Base-by-base conservation (phyloP, 805 yeast genomes). In the Ogataea zsoltii region DNA sequence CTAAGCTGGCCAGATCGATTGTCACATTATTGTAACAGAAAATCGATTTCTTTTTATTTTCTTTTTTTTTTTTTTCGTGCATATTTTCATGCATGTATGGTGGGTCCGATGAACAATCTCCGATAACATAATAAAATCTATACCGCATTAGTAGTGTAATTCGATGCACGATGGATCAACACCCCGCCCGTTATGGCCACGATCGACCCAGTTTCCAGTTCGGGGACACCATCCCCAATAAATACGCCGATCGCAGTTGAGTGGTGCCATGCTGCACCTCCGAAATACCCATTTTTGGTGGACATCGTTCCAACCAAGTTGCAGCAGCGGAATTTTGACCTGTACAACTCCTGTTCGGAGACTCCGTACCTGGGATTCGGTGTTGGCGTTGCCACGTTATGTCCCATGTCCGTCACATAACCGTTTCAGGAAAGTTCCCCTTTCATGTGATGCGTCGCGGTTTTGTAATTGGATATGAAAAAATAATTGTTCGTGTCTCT, bases 11-110 rank as follows among this genome's bases (percentile, higher is more conserved):
- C 32, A 17, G 40, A 28, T 37, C 40, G 16, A 9, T 21, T 37
- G 40, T 37, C 40, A 37, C 40, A 37, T 16, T 26, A 19, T 26
- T 37, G 40, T 37, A 37, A 23, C 40, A 37, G 33, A 6, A 9
- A 21, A 21, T n/a, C n/a, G n/a, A n/a, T n/a, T n/a, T n/a, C n/a
- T n/a, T n/a, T n/a, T n/a, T n/a, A n/a, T n/a, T n/a, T n/a, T n/a
- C n/a, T n/a, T n/a, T n/a, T n/a, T 25, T 25, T 25, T 25, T 25
- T 25, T 25, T 7, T 25, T 7, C 28, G 11, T 11, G 11, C 7
- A 11, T 11, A 25, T 7, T 13, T 6, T 28, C 14, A 28, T 28
- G 31, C 31, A 28, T 28, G 31, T 4, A 28, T 6, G 5, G 11
- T 11, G 28, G 10, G 7, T 25, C 28, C 10, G 10, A 25, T 7